Base-by-base conservation (phyloP, 2,329 filamentous ascomycete genomes). In the Myriangium duriaei region DNA sequence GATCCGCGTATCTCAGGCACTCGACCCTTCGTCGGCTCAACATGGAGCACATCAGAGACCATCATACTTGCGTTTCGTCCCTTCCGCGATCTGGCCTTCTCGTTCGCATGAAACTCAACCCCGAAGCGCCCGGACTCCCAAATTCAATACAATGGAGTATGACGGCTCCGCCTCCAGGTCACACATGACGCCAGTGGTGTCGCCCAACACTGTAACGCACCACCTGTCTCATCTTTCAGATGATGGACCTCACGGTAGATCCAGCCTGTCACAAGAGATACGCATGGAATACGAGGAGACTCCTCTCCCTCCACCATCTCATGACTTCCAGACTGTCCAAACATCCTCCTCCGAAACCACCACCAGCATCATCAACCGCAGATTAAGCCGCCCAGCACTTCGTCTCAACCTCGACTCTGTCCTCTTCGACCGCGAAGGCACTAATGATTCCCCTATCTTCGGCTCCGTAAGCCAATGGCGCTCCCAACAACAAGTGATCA, bases 371-470 rank as follows among this genome's bases (percentile, higher is more conserved):
- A n/a, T 7, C 7, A 7, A n/a, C 7, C 21, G 21, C 7, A 26
- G n/a, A 26, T 7, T n/a, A 7, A 26, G n/a, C 30, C 36, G 36
- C 29, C 36, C 36, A 16, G 30, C 36, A 13, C 30, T 39, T 13
- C 29, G 36, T 5, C 36, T 39, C 12, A 30, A 39, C 14, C 36
- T 39, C 9, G 30, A 39, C 13, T 30, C 19, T 11, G 32, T 39
- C 29, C 29, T 39, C 16, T 12, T 39, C 12, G 14, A 21, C 18
- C 36, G 36, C 36, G 36, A 26, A 26, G 21, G 7, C 21, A n/a
- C 21, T 7, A n/a, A n/a, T n/a, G 21, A n/a, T 26, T 7, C 21
- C 7, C 21, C 21, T n/a, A n/a, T n/a, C n/a, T n/a, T n/a, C n/a
- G n/a, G n/a, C n/a, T n/a, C n/a, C n/a, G n/a, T n/a, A n/a, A 26